A percentile compares a stretch with the other conserved stretches of the same genome.
phyloP scores from a whole-genome alignment of 805 yeast genomes.

The Grigorovia yakushimaensis region DNA sequence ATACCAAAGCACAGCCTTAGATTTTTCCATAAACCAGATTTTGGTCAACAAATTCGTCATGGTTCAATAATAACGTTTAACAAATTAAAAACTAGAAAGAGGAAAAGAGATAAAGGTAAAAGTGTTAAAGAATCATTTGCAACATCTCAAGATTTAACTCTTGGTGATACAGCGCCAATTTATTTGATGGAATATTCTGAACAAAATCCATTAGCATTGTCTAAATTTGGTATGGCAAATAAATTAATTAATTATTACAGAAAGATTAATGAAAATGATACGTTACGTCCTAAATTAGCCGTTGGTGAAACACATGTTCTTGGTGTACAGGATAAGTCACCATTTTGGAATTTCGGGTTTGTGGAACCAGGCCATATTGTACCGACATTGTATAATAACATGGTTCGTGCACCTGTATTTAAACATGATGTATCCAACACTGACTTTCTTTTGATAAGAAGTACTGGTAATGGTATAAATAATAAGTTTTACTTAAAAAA shows the following conservation, averaged over 20 bases:
- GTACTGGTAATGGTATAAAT: slow-evolving; percentile 70
- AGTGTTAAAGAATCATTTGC: slow-evolving; percentile 65
- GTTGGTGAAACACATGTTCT: slow-evolving; percentile 92
- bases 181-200: slow-evolving; percentile 84
- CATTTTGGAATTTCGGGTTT: slow-evolving; percentile 97
- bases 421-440: slow-evolving; percentile 71
- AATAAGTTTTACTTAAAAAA: slow-evolving; percentile 60
- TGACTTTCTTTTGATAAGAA: slow-evolving; percentile 72
- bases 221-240: slow-evolving; percentile 93
- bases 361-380: slow-evolving; percentile 91
- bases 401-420: slow-evolving; percentile 87
- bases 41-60: slow-evolving; percentile 53
- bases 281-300: slow-evolving; percentile 74
- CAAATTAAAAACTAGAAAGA: slow-evolving; percentile 66
- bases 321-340: slow-evolving; percentile 93
- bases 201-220: slow-evolving; percentile 71
- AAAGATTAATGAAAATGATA: slow-evolving; percentile 71
- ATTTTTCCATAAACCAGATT: slow-evolving; percentile 69
- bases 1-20: slow-evolving; percentile 59
- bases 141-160: slow-evolving; percentile 62
- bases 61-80: slow-evolving; percentile 70
- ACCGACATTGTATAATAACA: slow-evolving; percentile 85
- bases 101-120: slow-evolving; percentile 82
- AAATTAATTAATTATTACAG: slow-evolving; percentile 89
- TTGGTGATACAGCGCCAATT: slow-evolving; percentile 73